Base-by-base conservation (phyloP, 148 eudicot genomes). In the Talinum fruticosum region DNA sequence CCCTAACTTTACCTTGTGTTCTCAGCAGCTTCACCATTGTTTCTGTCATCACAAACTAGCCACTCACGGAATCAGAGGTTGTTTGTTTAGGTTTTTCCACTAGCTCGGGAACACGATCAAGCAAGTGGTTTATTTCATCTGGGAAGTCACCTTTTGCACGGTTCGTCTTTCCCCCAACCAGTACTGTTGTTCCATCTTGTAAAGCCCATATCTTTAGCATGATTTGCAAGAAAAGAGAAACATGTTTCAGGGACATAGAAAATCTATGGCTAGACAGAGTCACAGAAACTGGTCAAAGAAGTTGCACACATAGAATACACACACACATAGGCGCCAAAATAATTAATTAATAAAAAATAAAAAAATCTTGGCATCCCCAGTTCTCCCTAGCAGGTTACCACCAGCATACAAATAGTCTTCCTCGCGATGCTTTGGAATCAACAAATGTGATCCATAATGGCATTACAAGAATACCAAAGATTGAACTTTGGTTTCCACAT, bases 131-230 rank as follows among this genome's bases (percentile, higher is more conserved):
- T 79, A 96, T 78, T 80, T 91, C 89, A 4, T 87, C 91, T 1
- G 98, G 88, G 78, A 93, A 91, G 82, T 88, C 97, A 62, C 72
- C 86, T 86, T 93, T 93, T 75, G 97, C 97, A 67, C 97, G 87
- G 84, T 96, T 96, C n/a, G 97, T 90, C 87, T 93, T 96, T 71
- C 99, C 99, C 59, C 99, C 98, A 37, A 96, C 72, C 29, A 93
- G 88, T 83, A 90, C 91, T 32, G 89, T 76, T 49, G 95, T 93
- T 88, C 99, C 98, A 76, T 96, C 96, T 91, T 96, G 99, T 66
- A 96, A 84, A 28, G 95, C 99, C 98, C 98, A 96, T 70, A 96
- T 81, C 99, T 96, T 83, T 30, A 45, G 26, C 35, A 57, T 36
- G 41, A 71, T 45, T 76, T 36, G 41, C 37, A 76, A 79, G 30